phyloP scores from a whole-genome alignment of 208 protist species.

The Trypanosomatidae sp. region DNA sequence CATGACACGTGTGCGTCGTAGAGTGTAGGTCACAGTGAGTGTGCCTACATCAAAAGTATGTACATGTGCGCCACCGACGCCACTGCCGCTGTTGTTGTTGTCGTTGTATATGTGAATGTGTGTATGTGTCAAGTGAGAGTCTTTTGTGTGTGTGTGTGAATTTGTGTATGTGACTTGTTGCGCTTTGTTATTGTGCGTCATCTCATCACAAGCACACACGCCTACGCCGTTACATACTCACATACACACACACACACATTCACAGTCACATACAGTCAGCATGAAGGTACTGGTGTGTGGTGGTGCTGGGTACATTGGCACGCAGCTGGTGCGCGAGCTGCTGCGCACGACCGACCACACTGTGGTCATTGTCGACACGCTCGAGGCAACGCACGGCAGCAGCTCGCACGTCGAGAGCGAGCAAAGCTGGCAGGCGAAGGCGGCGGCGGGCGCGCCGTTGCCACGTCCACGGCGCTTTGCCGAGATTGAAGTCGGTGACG shows the following conservation, averaged over 20 bases:
- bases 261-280: background rate
- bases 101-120: too few relatives aligned
- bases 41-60: too few relatives aligned
- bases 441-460: constrained; percentile 1
- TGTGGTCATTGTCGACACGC: constrained; percentile 93
- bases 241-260: constrained; percentile 1
- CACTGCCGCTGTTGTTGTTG: too few relatives aligned
- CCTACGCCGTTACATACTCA: background rate
- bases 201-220: constrained; percentile 1
- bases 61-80: too few relatives aligned
- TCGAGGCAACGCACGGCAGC: constrained; percentile 64
- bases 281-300: constrained; percentile 92
- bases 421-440: constrained; percentile 15
- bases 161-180: too few relatives aligned
- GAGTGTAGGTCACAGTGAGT: too few relatives aligned
- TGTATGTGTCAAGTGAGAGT: too few relatives aligned
- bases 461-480: constrained; percentile 18
- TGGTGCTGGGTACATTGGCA: constrained; percentile 97
- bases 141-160: too few relatives aligned
- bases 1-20: too few relatives aligned
- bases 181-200: too few relatives aligned
- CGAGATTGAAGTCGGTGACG: constrained; percentile 64
- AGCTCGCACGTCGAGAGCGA: constrained; percentile 37
- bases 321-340: constrained; percentile 91
- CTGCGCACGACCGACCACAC: constrained; percentile 55